These are phyloP conservation scores for Yamadazyma kanchanaburiensis DNA, from an alignment of 1,139 yeast genomes.

Conservation along the genomic window DNA sequence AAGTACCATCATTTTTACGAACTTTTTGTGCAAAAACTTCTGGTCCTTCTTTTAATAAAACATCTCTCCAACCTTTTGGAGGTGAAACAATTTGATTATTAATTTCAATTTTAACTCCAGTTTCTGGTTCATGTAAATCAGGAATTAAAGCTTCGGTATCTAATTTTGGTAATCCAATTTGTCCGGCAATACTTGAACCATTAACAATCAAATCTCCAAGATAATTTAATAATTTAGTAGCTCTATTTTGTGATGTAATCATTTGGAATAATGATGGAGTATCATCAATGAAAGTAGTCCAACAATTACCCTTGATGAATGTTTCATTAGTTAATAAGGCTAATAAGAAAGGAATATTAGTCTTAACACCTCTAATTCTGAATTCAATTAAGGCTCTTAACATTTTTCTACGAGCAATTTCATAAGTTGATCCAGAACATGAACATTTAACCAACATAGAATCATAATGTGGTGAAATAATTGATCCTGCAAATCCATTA, in stretches of 20 bases:
- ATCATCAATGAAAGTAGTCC: constrained; percentile 99
- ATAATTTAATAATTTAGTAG: constrained; percentile 85
- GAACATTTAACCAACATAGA: constrained; percentile 98
- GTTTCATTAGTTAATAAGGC: constrained; percentile 91
- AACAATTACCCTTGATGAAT: constrained; percentile 84
- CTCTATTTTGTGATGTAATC: constrained; percentile 95
- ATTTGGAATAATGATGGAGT: constrained; percentile 94
- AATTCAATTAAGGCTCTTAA: constrained; percentile 93
- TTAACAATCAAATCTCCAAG: constrained; percentile 91
- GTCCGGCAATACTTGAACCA: constrained; percentile 95
- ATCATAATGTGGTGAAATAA: constrained; percentile 96
- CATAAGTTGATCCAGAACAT: constrained; percentile 94
- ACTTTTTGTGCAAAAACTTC: constrained; percentile 85
- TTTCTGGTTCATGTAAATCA: constrained; percentile 53
- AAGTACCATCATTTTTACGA: constrained; percentile 78
- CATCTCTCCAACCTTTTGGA: constrained; percentile 88
- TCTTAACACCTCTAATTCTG: constrained; percentile 98
- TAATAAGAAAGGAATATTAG: constrained; percentile 92
- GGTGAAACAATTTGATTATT: constrained; percentile 41
- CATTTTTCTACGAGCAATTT: constrained; percentile 96
- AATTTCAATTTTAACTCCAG: constrained; percentile 59
- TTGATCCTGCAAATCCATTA: constrained; percentile 98
- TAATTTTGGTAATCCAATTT: constrained; percentile 86
- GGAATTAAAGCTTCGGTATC: constrained; percentile 75
- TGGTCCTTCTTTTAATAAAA: constrained; percentile 81